A percentile compares a stretch with the other conserved stretches of the same genome.
Evolutionary conservation across 2,329 filamentous ascomycete genomes (phyloP).

Genomic region (Colletotrichum trifolii): DNA sequence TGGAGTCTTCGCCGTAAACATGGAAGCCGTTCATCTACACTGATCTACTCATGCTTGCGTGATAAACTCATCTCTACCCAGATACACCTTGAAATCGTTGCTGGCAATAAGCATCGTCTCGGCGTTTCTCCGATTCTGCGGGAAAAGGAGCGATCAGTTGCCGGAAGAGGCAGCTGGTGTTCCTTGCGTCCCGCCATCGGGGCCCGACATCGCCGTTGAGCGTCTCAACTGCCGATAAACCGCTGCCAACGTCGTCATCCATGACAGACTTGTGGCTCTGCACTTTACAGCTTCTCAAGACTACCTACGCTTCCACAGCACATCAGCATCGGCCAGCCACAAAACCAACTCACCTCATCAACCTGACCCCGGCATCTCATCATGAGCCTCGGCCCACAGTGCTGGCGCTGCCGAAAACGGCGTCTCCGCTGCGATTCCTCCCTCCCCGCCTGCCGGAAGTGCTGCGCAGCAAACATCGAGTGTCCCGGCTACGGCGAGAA

Average conservation of each 20-base stretch:
- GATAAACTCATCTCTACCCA: background rate
- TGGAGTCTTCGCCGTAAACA: background rate
- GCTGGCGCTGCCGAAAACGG: constrained; percentile 20
- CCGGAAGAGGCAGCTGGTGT: constrained; percentile 9
- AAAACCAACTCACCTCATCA: too few relatives aligned
- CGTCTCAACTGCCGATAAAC: constrained; percentile 9
- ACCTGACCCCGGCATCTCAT: background rate
- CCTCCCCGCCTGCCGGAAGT: background rate
- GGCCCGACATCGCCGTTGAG: constrained; percentile 23
- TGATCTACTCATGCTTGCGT: background rate
- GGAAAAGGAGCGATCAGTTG: background rate
- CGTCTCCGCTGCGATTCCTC: constrained; percentile 27
- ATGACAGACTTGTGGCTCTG: background rate
- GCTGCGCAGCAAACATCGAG: background rate
- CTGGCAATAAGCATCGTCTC: too few relatives aligned
- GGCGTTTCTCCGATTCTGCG: background rate
- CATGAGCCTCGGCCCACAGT: constrained; percentile 23
- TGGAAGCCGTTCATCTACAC: background rate
- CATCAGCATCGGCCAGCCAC: too few relatives aligned
- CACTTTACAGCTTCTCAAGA: background rate
- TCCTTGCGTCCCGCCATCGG: constrained; percentile 4
- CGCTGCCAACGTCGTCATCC: background rate
- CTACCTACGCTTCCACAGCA: too few relatives aligned
- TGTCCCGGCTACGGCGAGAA: constrained; percentile 16
- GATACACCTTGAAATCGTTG: background rate